A percentile compares a stretch with the other conserved stretches of the same genome.
Evolutionary conservation across 2,329 filamentous ascomycete genomes (phyloP).

Genomic region (Grosmannia serpens): DNA sequence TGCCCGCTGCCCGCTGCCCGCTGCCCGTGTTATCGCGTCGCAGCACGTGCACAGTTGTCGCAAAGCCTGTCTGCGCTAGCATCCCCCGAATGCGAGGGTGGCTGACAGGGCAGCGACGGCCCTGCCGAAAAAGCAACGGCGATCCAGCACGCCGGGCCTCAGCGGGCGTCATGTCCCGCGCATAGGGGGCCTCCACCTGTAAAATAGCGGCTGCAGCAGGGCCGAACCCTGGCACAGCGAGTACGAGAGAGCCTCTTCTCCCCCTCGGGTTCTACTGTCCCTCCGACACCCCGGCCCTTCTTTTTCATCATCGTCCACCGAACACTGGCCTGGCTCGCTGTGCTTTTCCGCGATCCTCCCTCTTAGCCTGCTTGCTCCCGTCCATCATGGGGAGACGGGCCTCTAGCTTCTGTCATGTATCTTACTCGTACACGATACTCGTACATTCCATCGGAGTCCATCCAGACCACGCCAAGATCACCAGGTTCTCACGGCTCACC

Average conservation of each 20-base stretch:
- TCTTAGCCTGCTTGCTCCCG: background rate
- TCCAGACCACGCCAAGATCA: background rate
- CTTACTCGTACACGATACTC: no score
- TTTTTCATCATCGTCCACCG: background rate
- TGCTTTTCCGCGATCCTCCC: background rate
- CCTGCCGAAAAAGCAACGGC: no score
- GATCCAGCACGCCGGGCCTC: no score
- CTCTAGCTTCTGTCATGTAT: background rate
- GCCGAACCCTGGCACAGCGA: background rate
- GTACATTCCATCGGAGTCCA: no score
- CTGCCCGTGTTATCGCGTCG: no score
- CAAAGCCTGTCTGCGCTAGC: no score
- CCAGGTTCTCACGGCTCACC: background rate
- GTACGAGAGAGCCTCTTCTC: background rate
- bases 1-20: no score
- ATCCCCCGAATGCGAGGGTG: no score
- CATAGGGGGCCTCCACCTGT: background rate
- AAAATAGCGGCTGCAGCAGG: background rate
- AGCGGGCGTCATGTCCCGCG: no score
- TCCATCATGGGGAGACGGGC: background rate
- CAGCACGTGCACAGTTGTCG: no score
- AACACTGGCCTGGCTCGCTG: no score
- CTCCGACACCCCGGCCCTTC: background rate
- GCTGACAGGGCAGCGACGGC: no score
- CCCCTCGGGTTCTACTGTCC: background rate